These are phyloP conservation scores for Macroventuria anomochaeta DNA, from an alignment of 2,329 filamentous ascomycete genomes.

Conservation along the genomic window DNA sequence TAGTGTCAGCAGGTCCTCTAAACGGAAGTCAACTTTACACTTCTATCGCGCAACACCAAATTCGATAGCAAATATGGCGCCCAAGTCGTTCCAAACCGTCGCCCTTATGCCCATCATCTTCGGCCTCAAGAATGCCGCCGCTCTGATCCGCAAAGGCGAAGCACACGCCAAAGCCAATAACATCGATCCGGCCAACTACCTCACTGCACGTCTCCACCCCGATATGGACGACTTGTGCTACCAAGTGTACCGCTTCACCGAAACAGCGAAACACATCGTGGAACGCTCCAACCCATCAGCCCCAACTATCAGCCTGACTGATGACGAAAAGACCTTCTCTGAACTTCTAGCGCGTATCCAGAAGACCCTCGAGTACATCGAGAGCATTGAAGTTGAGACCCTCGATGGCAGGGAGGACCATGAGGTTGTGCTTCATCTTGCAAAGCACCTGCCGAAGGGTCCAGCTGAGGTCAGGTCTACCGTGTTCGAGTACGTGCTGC, in stretches of 20 bases:
- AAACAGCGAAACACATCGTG: constrained; percentile 52
- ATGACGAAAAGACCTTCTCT: constrained; percentile 58
- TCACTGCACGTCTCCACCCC: constrained; percentile 52
- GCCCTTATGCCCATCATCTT: constrained; percentile 53
- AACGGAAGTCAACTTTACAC: too few relatives aligned
- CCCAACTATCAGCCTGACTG: constrained; percentile 43
- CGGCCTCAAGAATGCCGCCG: constrained; percentile 52
- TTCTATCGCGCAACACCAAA: background rate
- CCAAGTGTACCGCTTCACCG: constrained; percentile 57
- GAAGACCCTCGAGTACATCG: constrained; percentile 56
- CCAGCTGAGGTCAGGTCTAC: constrained; percentile 50
- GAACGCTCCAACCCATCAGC: constrained; percentile 48
- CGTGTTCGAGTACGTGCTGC: constrained; percentile 55
- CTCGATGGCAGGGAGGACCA: constrained; percentile 54
- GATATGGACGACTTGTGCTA: constrained; percentile 60
- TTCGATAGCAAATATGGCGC: constrained; percentile 19
- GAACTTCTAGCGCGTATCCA: constrained; percentile 58
- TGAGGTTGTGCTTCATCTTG: constrained; percentile 48
- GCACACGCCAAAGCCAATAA: constrained; percentile 48
- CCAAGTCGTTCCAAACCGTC: constrained; percentile 41
- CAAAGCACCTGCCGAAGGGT: background rate
- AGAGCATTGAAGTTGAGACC: constrained; percentile 50
- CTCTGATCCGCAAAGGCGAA: constrained; percentile 55
- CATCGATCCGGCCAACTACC: constrained; percentile 46
- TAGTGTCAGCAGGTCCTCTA: too few relatives aligned